Base-by-base conservation (phyloP, 768 basidiomycete genomes). In the Hygrophorus pudorinus region DNA sequence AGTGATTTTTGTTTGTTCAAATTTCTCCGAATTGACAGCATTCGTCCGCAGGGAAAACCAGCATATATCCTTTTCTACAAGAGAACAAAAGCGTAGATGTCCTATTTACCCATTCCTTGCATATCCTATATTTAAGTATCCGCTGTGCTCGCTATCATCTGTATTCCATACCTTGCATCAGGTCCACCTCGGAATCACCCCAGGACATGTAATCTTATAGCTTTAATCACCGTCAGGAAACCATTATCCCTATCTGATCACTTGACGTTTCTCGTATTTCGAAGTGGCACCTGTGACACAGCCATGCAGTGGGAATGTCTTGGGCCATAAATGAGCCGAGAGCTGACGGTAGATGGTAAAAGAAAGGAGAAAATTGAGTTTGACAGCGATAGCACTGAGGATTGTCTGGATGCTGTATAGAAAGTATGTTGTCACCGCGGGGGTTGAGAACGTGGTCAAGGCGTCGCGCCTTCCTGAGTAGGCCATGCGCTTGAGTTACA, bases 51-150 rank as follows among this genome's bases (percentile, higher is more conserved):
- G 65, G 68, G 59, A 52, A 65, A 66, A 47, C 68, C 84, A 70
- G 86, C 86, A 55, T 89, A 89, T 55, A 82, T 89, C 35, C 62
- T 89, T 60, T 89, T 85, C 60, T 89, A 85, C 64, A 85, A 85
- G 59, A 68, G 83, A 56, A 70, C 68, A 45, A 71, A 65, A 61
- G 47, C 59, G 54, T 72, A 68, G 64, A 65, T 53, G 55, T 56
- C 59, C 46, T 51, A 46, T 49, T 40, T 41, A 42, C 47, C 47
- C 38, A 33, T 37, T 41, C 41, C 32, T 43, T 13, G 35, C 41
- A 18, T 34, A 42, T 32, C 42, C 38, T 44, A 38, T 24, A 29
- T 44, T 36, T 36, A 44, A 33, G 18, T 47, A 41, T 37, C 41
- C 28, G 44, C 36, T 39, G 38, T 28, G 44, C 24, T 44, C 52